A percentile compares a stretch with the other conserved stretches of the same genome.
These are phyloP conservation scores for Solanum hybrid DNA, from an alignment of 305 asterid genomes.

Conservation along the genomic window DNA sequence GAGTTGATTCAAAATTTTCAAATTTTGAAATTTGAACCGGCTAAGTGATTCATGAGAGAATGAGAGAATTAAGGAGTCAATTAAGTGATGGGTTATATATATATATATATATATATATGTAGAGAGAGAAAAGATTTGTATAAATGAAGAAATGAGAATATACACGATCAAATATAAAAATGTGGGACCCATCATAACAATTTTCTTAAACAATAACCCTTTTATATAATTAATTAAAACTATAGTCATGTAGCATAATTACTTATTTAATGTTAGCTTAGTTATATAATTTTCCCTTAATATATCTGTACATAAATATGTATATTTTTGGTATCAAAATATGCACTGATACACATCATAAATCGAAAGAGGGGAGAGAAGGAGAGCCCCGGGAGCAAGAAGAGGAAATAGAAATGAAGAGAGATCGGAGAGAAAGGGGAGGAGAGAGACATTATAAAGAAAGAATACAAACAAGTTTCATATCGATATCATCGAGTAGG, in stretches of 20 bases:
- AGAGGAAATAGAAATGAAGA: background rate
- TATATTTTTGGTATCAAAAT: background rate
- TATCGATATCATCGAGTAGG: background rate
- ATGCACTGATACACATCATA: background rate
- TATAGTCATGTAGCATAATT: background rate
- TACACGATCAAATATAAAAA: background rate
- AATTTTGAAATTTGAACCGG: background rate
- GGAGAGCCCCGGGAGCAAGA: background rate
- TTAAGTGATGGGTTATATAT: background rate
- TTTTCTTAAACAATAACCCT: background rate
- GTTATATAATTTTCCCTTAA: background rate
- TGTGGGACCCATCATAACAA: background rate
- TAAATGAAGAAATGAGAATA: background rate
- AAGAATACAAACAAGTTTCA: background rate
- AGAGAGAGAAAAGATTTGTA: too few relatives aligned
- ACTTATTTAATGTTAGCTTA: background rate
- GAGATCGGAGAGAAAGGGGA: background rate
- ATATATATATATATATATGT: too few relatives aligned
- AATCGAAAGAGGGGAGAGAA: background rate
- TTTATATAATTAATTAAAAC: too few relatives aligned
- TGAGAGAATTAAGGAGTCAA: background rate
- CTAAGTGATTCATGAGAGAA: background rate
- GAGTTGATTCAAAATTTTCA: background rate
- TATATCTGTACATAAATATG: background rate
- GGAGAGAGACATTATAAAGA: background rate